Evolutionary conservation across 2,329 filamentous ascomycete species (phyloP).

Genomic region (Didymella pinodella): DNA sequence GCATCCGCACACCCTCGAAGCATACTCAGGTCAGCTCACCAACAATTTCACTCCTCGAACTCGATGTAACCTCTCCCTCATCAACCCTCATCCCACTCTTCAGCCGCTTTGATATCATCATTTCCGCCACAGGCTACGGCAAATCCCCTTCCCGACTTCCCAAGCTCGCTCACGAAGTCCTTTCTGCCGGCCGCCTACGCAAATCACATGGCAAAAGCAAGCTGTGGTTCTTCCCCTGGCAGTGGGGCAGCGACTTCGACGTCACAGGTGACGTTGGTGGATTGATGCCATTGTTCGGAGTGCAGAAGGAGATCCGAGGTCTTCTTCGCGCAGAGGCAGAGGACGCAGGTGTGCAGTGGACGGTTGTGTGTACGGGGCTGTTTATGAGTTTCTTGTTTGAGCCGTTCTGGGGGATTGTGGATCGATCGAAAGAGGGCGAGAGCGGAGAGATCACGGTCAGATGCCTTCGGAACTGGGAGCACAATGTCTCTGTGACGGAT

Average conservation of each 20-base stretch:
- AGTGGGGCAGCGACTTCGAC: conserved; percentile 78
- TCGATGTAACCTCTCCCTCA: conserved; percentile 54
- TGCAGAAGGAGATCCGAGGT: conserved; percentile 61
- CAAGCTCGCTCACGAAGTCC: conserved; percentile 64
- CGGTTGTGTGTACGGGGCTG: conserved; percentile 72
- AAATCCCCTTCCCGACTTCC: conserved; percentile 45
- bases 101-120: conserved; percentile 60
- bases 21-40: conserved; percentile 38
- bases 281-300: conserved; percentile 71
- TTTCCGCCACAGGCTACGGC: conserved; percentile 68
- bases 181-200: conserved; percentile 53
- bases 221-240: conserved; percentile 70
- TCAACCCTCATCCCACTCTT: conserved; percentile 47
- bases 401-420: conserved; percentile 68
- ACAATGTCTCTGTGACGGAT: conserved; percentile 68
- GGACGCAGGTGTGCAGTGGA: conserved; percentile 56
- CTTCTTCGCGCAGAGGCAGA: conserved; percentile 28
- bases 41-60: conserved; percentile 50
- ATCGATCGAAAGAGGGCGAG: conserved; percentile 37
- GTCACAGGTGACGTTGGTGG: conserved; percentile 61
- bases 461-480: conserved; percentile 69
- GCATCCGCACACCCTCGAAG: conserved; percentile 61
- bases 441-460: conserved; percentile 51
- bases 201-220: neutral
- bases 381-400: conserved; percentile 76